Evolutionary conservation across 306 rosid species (phyloP).

Genomic region (Fragaria ananassa): DNA sequence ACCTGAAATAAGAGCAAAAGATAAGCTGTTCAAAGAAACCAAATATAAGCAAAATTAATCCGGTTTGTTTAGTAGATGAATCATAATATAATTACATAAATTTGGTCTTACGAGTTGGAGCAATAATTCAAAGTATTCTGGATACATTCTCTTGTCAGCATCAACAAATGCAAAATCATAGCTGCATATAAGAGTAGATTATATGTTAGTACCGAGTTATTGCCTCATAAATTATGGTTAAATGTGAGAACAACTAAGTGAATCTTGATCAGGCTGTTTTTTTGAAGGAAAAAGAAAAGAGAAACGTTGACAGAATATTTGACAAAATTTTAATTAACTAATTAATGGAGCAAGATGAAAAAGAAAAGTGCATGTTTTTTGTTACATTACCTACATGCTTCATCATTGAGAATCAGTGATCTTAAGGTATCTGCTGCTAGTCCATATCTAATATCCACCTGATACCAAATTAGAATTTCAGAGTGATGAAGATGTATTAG

Average conservation of each 20-base stretch:
- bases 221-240: not conserved
- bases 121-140: constrained; percentile 69
- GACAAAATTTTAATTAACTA: not conserved
- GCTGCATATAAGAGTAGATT: constrained; percentile 39
- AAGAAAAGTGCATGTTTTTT: not conserved
- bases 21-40: not conserved
- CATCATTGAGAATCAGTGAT: constrained; percentile 68
- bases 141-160: constrained; percentile 88
- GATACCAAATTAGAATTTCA: constrained; percentile 17
- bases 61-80: not conserved
- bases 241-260: not conserved
- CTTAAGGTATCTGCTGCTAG: constrained; percentile 70
- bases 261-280: not conserved
- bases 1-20: constrained; percentile 46
- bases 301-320: not conserved
- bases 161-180: constrained; percentile 93
- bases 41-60: not conserved
- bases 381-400: constrained; percentile 60
- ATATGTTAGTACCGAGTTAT: not conserved
- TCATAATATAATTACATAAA: not conserved
- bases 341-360: not conserved
- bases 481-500: not conserved
- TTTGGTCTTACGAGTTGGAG: constrained; percentile 64
- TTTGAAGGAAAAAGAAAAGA: not conserved
- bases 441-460: constrained; percentile 79